Conservation (phyloP, 2,329 filamentous ascomycete genomes). For the Erysiphe pisi region DNA sequence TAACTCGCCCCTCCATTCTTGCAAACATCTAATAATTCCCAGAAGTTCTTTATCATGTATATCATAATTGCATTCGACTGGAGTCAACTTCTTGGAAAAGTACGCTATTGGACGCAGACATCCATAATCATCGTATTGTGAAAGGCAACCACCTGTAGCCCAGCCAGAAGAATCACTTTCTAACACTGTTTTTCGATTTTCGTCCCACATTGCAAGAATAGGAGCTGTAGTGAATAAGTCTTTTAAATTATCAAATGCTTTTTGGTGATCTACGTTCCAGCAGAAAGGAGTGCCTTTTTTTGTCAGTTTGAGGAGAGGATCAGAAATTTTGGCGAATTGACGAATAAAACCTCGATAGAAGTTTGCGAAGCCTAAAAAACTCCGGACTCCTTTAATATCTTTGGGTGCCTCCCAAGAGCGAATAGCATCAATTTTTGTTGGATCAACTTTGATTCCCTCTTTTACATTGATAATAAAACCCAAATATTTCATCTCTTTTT, state of each 20-base stretch:
- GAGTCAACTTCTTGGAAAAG: no score
- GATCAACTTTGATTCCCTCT: constrained; percentile 17
- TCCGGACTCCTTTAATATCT: not conserved
- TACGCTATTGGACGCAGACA: no score
- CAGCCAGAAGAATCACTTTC: not conserved
- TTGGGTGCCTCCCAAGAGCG: not conserved
- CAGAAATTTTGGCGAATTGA: not conserved
- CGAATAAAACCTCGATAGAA: constrained; percentile 7
- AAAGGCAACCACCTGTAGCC: not conserved
- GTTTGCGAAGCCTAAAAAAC: constrained; percentile 12
- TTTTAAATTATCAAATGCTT: constrained; percentile 5
- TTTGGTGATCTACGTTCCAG: not conserved
- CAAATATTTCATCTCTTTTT: not conserved
- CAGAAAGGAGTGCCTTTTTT: not conserved
- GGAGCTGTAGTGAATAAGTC: not conserved
- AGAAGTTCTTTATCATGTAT: no score
- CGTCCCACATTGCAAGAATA: not conserved
- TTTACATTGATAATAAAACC: not conserved
- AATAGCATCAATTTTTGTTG: not conserved
- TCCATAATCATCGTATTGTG: not conserved
- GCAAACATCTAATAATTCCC: no score
- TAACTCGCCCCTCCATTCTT: no score
- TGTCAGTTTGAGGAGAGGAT: constrained; percentile 2
- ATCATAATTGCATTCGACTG: no score
- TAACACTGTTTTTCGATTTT: not conserved